These are phyloP conservation scores for Mycosphaerella arachidis DNA, from an alignment of 2,329 filamentous ascomycete species.

Conservation along the genomic window DNA sequence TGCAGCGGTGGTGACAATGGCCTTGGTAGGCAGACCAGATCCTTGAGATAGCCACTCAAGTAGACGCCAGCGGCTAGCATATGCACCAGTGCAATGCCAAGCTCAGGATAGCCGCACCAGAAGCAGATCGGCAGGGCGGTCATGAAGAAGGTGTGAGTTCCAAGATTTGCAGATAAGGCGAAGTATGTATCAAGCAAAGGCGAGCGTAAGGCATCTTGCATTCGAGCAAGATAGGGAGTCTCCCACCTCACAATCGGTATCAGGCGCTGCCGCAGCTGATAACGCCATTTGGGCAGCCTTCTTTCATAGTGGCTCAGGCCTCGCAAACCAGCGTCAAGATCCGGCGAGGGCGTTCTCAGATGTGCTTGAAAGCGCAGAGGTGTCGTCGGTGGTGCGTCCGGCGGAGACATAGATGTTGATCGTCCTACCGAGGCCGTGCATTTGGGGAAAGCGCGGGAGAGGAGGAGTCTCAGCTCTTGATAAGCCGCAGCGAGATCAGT, in stretches of 20 bases:
- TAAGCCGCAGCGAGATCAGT: background rate
- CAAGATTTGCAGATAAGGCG: conserved; percentile 90
- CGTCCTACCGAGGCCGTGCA: conserved; percentile 17
- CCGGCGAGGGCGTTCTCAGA: conserved; percentile 28
- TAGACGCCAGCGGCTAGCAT: conserved; percentile 65
- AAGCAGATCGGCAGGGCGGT: conserved; percentile 88
- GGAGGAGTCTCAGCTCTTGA: background rate
- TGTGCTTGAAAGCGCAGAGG: conserved; percentile 24
- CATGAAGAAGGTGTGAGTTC: conserved; percentile 99
- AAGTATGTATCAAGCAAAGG: conserved; percentile 93
- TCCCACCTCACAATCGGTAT: conserved; percentile 90
- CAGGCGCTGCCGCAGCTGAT: conserved; percentile 71
- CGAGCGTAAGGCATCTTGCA: conserved; percentile 76
- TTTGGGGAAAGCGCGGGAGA: conserved; percentile 3
- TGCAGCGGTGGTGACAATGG: conserved; percentile 88
- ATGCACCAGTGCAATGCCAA: conserved; percentile 67
- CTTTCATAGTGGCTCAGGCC: conserved; percentile 63
- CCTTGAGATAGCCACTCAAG: conserved; percentile 84
- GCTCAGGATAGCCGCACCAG: conserved; percentile 84
- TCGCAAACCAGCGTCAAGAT: conserved; percentile 68
- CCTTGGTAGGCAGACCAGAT: conserved; percentile 85
- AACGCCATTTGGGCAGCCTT: conserved; percentile 83
- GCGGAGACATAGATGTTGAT: conserved; percentile 16
- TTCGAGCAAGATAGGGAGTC: conserved; percentile 84
- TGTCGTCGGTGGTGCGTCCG: conserved; percentile 7